phyloP scores from a whole-genome alignment of 106 monocot genomes.

The Agapanthus africanus region DNA sequence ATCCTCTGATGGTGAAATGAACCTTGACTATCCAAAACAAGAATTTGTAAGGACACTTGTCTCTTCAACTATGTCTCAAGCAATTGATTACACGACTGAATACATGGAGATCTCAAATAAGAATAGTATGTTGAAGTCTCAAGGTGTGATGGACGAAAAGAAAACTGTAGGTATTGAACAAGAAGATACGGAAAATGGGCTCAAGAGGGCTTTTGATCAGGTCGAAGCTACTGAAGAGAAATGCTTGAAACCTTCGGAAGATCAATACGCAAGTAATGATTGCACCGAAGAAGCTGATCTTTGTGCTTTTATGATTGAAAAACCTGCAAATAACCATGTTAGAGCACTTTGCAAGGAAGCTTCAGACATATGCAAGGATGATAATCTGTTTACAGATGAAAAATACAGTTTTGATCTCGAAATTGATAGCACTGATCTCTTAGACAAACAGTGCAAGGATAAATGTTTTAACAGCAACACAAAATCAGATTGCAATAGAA shows the following conservation, averaged over 20 bases:
- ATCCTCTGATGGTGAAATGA: not conserved
- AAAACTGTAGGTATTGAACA: not conserved
- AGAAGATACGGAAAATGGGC: not conserved
- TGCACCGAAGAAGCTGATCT: not conserved
- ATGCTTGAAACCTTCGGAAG: not conserved
- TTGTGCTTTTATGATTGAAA: not conserved
- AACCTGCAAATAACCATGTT: not conserved
- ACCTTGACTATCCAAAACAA: conserved; percentile 10
- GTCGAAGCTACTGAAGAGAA: not conserved
- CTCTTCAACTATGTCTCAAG: conserved; percentile 2
- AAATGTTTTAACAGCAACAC: not conserved
- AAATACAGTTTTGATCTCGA: not conserved
- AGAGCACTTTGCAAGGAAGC: not conserved
- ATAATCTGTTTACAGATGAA: not conserved
- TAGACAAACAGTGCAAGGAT: not conserved
- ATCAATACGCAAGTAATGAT: not conserved
- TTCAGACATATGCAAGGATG: not conserved
- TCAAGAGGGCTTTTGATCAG: not conserved
- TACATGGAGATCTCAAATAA: conserved; percentile 1
- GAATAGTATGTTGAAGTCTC: not conserved
- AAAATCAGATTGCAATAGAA: not conserved
- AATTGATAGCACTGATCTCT: not conserved
- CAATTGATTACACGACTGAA: not conserved
- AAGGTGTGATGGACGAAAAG: too few relatives aligned
- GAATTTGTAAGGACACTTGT: not conserved